phyloP scores from a whole-genome alignment of 2,329 filamentous ascomycete genomes.

The Eurotiales sp. region DNA sequence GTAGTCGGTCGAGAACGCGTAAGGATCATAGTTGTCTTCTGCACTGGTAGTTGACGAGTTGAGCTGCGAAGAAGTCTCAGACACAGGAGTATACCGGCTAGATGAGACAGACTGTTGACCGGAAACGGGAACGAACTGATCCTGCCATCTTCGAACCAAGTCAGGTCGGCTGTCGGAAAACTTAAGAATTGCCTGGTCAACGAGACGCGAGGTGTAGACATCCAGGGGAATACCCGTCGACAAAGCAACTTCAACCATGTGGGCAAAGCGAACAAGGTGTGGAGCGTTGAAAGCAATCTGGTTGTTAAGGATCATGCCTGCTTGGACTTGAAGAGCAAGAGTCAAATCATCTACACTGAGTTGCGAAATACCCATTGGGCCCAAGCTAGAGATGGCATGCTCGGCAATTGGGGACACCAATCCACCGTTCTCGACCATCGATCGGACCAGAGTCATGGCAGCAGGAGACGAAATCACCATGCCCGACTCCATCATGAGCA shows the following conservation, averaged over 20 bases:
- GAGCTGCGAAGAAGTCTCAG: constrained; percentile 45
- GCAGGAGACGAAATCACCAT: constrained; percentile 52
- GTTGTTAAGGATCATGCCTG: constrained; percentile 41
- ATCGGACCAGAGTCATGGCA: constrained; percentile 58
- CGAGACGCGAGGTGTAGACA: constrained; percentile 52
- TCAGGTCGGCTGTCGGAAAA: constrained; percentile 47
- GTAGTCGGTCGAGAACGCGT: constrained; percentile 85
- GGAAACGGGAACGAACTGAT: constrained; percentile 42
- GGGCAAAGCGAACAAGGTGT: constrained; percentile 58
- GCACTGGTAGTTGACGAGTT: constrained; percentile 53
- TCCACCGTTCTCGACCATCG: constrained; percentile 64
- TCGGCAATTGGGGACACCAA: constrained; percentile 58
- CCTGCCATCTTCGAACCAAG: constrained; percentile 55
- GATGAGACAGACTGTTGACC: constrained; percentile 46
- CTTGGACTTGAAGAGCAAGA: constrained; percentile 60
- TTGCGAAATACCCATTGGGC: constrained; percentile 56
- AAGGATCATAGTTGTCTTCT: constrained; percentile 86
- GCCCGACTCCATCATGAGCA: constrained; percentile 50
- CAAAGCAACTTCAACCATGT: constrained; percentile 58
- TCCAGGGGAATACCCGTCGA: constrained; percentile 53
- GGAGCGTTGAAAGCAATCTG: constrained; percentile 51
- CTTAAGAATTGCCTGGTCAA: constrained; percentile 57
- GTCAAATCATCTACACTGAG: constrained; percentile 51
- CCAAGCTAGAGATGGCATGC: constrained; percentile 58
- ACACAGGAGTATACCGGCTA: constrained; percentile 38